Conservation (phyloP, 805 yeast species). For the Monosporozyma aerobia region DNA sequence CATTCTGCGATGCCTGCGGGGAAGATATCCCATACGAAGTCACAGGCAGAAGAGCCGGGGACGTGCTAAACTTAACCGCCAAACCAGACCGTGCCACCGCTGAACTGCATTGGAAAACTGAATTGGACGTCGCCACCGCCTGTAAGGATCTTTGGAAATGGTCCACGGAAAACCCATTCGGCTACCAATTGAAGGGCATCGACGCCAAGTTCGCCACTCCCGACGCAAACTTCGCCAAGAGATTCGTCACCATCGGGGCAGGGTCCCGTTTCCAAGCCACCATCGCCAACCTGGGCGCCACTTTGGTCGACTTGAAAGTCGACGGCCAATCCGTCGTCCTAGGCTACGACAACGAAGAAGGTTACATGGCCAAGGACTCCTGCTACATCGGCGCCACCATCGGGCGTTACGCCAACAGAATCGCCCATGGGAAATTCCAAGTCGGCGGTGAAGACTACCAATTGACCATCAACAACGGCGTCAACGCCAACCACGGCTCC, state of each 20-base stretch:
- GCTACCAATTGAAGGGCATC: slow-evolving; percentile 34
- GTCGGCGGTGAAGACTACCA: slow-evolving; percentile 35
- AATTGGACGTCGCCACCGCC: slow-evolving; percentile 48
- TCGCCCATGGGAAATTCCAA: slow-evolving; percentile 36
- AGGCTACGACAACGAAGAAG: slow-evolving; percentile 32
- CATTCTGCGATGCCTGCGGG: slow-evolving; percentile 59
- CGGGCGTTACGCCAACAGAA: slow-evolving; percentile 59
- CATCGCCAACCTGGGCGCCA: slow-evolving; percentile 44
- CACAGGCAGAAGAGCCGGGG: slow-evolving; percentile 64
- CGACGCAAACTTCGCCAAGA: slow-evolving; percentile 19
- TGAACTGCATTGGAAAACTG: slow-evolving; percentile 60
- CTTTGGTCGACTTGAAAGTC: slow-evolving; percentile 35
- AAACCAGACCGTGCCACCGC: slow-evolving; percentile 54
- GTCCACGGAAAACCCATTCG: slow-evolving; percentile 61
- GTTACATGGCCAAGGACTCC: slow-evolving; percentile 28
- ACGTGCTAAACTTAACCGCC: slow-evolving; percentile 68
- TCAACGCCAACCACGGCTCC: slow-evolving; percentile 48
- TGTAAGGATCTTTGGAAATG: slow-evolving; percentile 72
- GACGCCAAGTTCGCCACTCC: slow-evolving; percentile 15
- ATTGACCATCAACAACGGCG: slow-evolving; percentile 36
- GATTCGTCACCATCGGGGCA: slow-evolving; percentile 25
- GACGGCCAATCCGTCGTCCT: slow-evolving; percentile 34
- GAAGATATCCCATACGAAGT: slow-evolving; percentile 53
- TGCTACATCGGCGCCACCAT: slow-evolving; percentile 56
- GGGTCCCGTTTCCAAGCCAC: slow-evolving; percentile 32